These are phyloP conservation scores for Ceratocystis variospora DNA, from an alignment of 2,329 filamentous ascomycete genomes.

Conservation along the genomic window DNA sequence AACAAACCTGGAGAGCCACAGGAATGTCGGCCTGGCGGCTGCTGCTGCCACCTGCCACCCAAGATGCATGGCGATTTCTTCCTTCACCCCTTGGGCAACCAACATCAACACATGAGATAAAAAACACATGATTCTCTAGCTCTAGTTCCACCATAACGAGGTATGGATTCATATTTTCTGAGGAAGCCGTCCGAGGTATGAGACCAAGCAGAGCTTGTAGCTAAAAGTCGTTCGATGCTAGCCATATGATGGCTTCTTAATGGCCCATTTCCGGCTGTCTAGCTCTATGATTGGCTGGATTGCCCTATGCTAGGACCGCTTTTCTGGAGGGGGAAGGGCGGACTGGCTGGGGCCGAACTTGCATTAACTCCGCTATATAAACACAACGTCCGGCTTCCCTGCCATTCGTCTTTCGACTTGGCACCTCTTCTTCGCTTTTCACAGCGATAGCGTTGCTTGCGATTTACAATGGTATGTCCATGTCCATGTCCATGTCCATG, in stretches of 20 bases:
- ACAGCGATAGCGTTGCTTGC: background rate
- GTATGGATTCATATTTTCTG: background rate
- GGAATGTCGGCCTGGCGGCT: background rate
- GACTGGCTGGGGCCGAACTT: background rate
- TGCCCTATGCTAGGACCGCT: background rate
- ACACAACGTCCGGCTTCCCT: background rate
- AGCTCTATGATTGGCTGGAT: background rate
- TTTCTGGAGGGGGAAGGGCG: background rate
- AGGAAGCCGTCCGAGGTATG: background rate
- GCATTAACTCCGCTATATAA: background rate
- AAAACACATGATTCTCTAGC: background rate
- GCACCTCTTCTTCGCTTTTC: too few relatives aligned
- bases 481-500: too few relatives aligned
- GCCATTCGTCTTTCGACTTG: background rate
- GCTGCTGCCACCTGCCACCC: background rate
- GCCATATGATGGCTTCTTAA: background rate
- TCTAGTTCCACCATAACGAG: background rate
- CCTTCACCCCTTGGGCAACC: background rate
- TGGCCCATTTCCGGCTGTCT: background rate
- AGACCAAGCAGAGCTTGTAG: background rate
- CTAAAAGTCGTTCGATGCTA: slow-evolving; percentile 1
- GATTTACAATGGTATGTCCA: background rate
- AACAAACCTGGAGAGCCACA: background rate
- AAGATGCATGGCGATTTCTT: background rate
- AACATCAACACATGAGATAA: background rate